A percentile compares a stretch with the other conserved stretches of the same genome.
Conservation (phyloP, 805 yeast genomes). For the Candida orba region DNA sequence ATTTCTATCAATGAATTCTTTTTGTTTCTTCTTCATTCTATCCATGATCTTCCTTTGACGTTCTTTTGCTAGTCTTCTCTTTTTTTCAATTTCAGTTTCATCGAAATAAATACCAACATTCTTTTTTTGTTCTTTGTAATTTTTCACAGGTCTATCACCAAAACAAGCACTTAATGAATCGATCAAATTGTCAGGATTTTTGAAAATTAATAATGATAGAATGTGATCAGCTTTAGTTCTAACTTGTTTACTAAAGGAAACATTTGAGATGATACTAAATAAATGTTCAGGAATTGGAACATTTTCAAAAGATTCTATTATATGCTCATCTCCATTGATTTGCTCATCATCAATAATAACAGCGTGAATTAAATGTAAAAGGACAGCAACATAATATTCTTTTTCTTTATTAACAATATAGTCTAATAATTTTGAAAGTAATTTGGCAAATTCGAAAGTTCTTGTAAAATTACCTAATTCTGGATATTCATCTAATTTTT, state of each 20-base stretch:
- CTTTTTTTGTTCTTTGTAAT: constrained; percentile 41
- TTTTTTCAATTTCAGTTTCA: constrained; percentile 51
- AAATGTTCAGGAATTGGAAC: constrained; percentile 52
- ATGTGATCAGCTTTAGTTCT: constrained; percentile 51
- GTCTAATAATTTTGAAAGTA: constrained; percentile 51
- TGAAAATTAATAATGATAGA: constrained; percentile 42
- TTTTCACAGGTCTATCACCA: constrained; percentile 46
- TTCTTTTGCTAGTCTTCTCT: constrained; percentile 50
- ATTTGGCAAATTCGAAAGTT: constrained; percentile 45
- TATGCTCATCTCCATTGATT: constrained; percentile 31
- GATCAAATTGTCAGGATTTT: constrained; percentile 39
- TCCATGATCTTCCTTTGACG: constrained; percentile 55
- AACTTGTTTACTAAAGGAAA: constrained; percentile 40
- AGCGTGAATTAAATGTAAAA: constrained; percentile 68
- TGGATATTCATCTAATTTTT: constrained; percentile 27
- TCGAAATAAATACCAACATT: constrained; percentile 29
- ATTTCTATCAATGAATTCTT: constrained; percentile 57
- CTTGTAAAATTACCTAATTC: constrained; percentile 45
- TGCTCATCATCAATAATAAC: constrained; percentile 44
- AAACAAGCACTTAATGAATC: constrained; percentile 48
- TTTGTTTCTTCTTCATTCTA: constrained; percentile 67
- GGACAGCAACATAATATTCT: constrained; percentile 48
- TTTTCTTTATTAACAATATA: constrained; percentile 42
- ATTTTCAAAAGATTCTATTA: constrained; percentile 39
- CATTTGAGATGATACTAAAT: constrained; percentile 42